phyloP scores from a whole-genome alignment of 176 grass and related monocot genomes.

The Pontederia crassipes region DNA sequence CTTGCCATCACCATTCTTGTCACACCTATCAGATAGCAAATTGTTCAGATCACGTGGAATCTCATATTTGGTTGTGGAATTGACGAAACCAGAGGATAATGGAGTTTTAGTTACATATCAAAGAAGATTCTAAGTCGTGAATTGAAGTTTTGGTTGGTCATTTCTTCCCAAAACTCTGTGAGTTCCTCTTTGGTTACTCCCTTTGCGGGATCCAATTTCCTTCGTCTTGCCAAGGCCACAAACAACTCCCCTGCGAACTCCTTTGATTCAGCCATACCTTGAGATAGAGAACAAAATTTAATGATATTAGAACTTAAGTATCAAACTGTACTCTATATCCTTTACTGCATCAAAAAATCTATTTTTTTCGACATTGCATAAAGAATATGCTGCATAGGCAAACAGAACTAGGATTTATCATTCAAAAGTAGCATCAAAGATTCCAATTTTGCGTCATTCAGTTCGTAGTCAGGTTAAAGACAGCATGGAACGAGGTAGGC shows the following conservation, averaged over 20 bases:
- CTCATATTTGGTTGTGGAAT: not conserved
- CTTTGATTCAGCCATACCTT: conserved; percentile 97
- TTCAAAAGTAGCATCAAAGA: too few species aligned
- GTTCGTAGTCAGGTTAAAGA: too few species aligned
- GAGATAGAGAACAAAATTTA: too few species aligned
- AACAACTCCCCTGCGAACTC: conserved; percentile 93
- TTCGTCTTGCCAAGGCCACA: conserved; percentile 53
- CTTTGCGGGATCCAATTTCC: conserved; percentile 37
- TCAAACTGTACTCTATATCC: too few species aligned
- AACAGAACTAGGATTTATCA: too few species aligned
- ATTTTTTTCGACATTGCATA: too few species aligned
- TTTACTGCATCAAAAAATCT: too few species aligned
- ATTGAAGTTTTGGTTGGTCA: conserved; percentile 96
- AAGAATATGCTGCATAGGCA: too few species aligned
- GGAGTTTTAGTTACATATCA: conserved; percentile 60
- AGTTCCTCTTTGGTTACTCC: conserved; percentile 75
- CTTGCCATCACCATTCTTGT: conserved; percentile 98
- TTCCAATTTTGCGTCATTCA: too few species aligned
- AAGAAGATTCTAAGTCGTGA: conserved; percentile 92
- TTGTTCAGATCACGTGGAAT: not conserved
- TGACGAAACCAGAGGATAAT: not conserved
- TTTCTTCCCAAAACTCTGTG: conserved; percentile 94
- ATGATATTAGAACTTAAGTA: too few species aligned
- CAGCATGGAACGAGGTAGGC: too few species aligned
- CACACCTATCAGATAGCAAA: conserved; percentile 58